A percentile compares a stretch with the other conserved stretches of the same genome.
Evolutionary conservation across 1,284 basidiomycete species (phyloP).

Genomic region (Phylloboletellus chloephorus): DNA sequence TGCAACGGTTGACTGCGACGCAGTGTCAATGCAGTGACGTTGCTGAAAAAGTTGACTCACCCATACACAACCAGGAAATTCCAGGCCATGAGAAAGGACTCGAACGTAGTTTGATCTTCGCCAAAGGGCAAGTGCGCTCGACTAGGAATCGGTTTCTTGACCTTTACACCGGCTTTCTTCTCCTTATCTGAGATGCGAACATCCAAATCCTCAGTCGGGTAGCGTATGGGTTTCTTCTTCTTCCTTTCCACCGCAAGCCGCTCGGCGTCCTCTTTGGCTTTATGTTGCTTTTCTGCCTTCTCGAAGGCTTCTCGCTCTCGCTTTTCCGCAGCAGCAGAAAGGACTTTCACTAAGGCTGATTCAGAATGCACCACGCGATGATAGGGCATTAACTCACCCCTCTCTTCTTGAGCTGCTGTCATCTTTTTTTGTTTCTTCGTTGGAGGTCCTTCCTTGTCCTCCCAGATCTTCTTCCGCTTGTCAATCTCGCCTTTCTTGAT

Average conservation of each 20-base stretch:
- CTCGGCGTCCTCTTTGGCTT: slow-evolving; percentile 66
- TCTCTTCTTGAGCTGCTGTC: slow-evolving; percentile 63
- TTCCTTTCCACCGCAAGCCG: slow-evolving; percentile 70
- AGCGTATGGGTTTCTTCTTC: slow-evolving; percentile 86
- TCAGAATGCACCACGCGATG: slow-evolving; percentile 9
- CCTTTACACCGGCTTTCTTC: slow-evolving; percentile 65
- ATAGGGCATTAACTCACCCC: slow-evolving; percentile 42
- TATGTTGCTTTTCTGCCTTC: slow-evolving; percentile 59
- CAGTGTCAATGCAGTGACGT: slow-evolving; percentile 2
- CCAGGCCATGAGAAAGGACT: slow-evolving; percentile 85
- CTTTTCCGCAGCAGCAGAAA: slow-evolving; percentile 46
- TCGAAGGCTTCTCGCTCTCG: slow-evolving; percentile 63
- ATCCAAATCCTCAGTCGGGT: slow-evolving; percentile 80
- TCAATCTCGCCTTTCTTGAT: slow-evolving; percentile 85
- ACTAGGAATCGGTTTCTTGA: slow-evolving; percentile 66
- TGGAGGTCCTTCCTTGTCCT: slow-evolving; percentile 73
- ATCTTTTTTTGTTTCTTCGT: slow-evolving; percentile 79
- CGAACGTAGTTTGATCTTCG: slow-evolving; percentile 65
- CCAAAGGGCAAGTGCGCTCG: slow-evolving; percentile 69
- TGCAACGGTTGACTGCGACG: slow-evolving; percentile 71
- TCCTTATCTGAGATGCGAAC: slow-evolving; percentile 73
- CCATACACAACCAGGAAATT: slow-evolving; percentile 91
- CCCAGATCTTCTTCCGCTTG: slow-evolving; percentile 84
- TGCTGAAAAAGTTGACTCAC: slow-evolving; percentile 41
- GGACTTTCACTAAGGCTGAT: slow-evolving; percentile 32